A percentile compares a stretch with the other conserved stretches of the same genome.
phyloP scores from a whole-genome alignment of 1,139 yeast species.

The Scheffersomyces parashehatae region DNA sequence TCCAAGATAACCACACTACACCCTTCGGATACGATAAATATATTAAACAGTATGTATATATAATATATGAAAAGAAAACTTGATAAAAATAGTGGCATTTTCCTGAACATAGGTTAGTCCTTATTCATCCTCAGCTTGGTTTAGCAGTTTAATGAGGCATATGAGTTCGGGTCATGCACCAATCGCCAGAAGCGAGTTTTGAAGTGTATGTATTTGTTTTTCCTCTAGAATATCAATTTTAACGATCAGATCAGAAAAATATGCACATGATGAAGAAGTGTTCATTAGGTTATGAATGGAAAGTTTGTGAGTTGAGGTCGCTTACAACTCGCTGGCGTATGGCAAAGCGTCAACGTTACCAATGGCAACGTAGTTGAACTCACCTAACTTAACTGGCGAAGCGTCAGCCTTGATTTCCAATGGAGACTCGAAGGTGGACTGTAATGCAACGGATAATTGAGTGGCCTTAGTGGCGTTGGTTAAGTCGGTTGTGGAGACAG shows the following conservation, averaged over 20 bases:
- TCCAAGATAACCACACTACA: no score
- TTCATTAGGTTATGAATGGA: conserved; percentile 1
- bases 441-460: conserved; percentile 47
- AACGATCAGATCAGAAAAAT: conserved; percentile 3
- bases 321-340: conserved; percentile 81
- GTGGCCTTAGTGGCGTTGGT: conserved; percentile 46
- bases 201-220: background rate
- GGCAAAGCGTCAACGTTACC: conserved; percentile 92
- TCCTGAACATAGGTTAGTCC: no score
- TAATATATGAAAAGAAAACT: no score
- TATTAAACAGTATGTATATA: no score
- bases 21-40: no score
- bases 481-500: conserved; percentile 39
- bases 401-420: conserved; percentile 47
- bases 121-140: no score
- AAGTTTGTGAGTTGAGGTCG: background rate
- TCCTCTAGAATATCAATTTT: conserved; percentile 1
- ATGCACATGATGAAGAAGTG: conserved; percentile 4
- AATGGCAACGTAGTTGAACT: conserved; percentile 84
- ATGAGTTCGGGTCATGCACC: no score
- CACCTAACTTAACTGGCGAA: conserved; percentile 53
- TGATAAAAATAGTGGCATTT: no score
- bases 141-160: no score
- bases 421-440: conserved; percentile 49
- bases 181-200: no score